Base-by-base conservation (phyloP, 2,329 filamentous ascomycete genomes). In the Pseudogymnoascus sp. region DNA sequence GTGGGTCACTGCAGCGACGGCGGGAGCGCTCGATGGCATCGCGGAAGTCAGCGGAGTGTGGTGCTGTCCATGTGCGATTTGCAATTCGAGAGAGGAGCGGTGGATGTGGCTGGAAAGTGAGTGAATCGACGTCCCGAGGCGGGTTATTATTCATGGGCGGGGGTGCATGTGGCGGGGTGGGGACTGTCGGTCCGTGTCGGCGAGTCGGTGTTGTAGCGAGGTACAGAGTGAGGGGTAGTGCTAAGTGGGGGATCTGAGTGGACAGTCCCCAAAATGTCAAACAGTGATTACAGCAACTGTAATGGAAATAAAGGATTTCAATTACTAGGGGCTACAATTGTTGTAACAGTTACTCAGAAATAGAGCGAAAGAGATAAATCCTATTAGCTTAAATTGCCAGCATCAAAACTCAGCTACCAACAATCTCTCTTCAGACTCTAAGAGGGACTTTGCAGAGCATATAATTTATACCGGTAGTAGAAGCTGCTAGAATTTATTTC, bases 1-100 rank as follows among this genome's bases (percentile, higher is more conserved):
- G 2, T 55, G n/a, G 28, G 49, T 55, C 49, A 55, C 49, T 55
- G 49, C 28, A 11, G 49, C 49, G 49, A 33, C 25, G 28, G 49
- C 49, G 49, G 49, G 49, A 55, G 49, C 49, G 49, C 49, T 55
- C 49, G 49, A 55, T 55, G 49, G 49, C 49, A 55, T 55, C 49
- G 49, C 49, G 49, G 49, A 55, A 33, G 25, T 55, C 49, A 55
- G 28, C 49, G 28, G 49, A 55, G 25, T 16, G 49, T 55, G n/a
- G 49, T 55, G 25, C 28, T 55, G 49, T 33, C 49, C 49, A 55
- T 55, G 49, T 33, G 49, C 25, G n/a, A 16, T 33, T 33, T 25
- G 49, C n/a, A 55, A 19, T 25, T 55, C 49, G 16, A 19, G 16
- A 12, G 14, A 19, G 28, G 22, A 12, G 25, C 14, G 28, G 28